Conservation (phyloP, 768 basidiomycete genomes). For the Grammothele lineata region DNA sequence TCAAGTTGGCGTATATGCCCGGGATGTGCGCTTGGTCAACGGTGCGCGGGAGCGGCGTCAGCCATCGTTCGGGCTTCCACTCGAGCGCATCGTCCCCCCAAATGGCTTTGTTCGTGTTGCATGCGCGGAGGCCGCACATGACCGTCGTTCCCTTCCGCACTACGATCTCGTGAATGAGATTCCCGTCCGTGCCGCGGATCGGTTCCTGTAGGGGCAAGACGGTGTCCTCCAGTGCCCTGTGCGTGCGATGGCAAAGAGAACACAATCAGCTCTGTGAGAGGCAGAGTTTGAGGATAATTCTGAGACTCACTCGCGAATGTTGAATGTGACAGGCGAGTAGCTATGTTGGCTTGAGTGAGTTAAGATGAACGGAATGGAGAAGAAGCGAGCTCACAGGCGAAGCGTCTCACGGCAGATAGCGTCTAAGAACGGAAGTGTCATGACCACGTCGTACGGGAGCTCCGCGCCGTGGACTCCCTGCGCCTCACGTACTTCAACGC, state of each 20-base stretch:
- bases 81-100: constrained; percentile 8
- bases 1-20: constrained; percentile 3
- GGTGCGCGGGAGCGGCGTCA: constrained; percentile 3
- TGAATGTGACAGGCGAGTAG: no score
- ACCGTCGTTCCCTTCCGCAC: constrained; percentile 25
- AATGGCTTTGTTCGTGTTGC: constrained; percentile 22
- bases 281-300: no score
- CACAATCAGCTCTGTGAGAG: background rate
- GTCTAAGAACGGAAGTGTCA: no score
- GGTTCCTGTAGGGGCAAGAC: constrained; percentile 29
- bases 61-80: constrained; percentile 14
- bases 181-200: constrained; percentile 26
- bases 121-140: constrained; percentile 20
- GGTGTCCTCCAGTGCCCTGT: constrained; percentile 13
- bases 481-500: no score
- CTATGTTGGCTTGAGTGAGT: no score
- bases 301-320: no score
- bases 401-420: no score
- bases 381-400: no score
- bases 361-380: no score
- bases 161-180: constrained; percentile 19
- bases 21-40: constrained; percentile 8
- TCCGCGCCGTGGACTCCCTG: no score
- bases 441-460: no score
- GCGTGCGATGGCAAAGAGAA: background rate